phyloP scores from a whole-genome alignment of 192 early-diverging fungal species.

The Backusella liffmaniae region DNA sequence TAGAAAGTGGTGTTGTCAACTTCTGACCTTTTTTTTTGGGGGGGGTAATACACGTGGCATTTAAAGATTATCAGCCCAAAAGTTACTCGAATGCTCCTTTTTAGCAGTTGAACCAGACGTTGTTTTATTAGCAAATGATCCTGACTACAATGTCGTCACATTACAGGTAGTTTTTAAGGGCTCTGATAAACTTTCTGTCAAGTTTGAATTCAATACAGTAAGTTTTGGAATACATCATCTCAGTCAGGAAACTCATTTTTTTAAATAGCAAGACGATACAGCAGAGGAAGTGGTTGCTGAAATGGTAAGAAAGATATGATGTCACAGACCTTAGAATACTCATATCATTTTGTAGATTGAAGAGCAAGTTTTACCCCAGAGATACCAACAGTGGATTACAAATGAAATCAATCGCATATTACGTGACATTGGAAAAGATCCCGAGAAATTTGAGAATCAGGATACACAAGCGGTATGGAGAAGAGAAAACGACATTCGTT shows the following conservation, averaged over 20 bases:
- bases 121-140: slow-evolving; percentile 54
- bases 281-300: slow-evolving; percentile 77
- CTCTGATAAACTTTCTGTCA: slow-evolving; percentile 72
- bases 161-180: slow-evolving; percentile 78
- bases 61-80: slow-evolving; percentile 59
- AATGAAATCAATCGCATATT: slow-evolving; percentile 75
- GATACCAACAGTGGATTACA: slow-evolving; percentile 71
- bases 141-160: slow-evolving; percentile 58
- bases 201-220: slow-evolving; percentile 72
- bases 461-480: slow-evolving; percentile 42
- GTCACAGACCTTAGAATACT: neutral
- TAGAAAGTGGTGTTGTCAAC: neutral
- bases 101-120: slow-evolving; percentile 75
- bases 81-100: slow-evolving; percentile 71
- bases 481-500: slow-evolving; percentile 35
- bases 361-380: slow-evolving; percentile 64
- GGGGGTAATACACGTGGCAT: neutral
- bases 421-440: slow-evolving; percentile 58
- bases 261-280: slow-evolving; percentile 61
- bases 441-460: slow-evolving; percentile 56
- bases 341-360: slow-evolving; percentile 52
- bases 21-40: neutral
- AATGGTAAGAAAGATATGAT: slow-evolving; percentile 50
- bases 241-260: neutral
- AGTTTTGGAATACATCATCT: neutral